Evolutionary conservation across 2,329 filamentous ascomycete species (phyloP), one percentile per base, ranked within the genome.

Genomic region (Monilinia vaccinii-corymbosi): DNA sequence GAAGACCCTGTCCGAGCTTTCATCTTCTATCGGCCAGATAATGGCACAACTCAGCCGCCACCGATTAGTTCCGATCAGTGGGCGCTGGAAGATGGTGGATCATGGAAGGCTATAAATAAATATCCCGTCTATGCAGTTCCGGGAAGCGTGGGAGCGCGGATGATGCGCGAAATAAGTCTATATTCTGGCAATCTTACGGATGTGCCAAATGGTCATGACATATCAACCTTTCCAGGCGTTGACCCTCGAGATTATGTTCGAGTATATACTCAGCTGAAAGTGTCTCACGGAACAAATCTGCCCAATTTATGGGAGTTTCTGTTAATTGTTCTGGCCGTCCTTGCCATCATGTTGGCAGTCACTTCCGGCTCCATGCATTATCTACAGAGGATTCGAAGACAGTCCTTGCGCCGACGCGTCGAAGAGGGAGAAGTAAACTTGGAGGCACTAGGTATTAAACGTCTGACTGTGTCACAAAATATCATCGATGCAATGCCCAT

Each of bases 61-160:
- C 75, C 82, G 4, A 76, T 80, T 13, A 82, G 82, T 60, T 84
- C 88, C 46, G 70, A 78, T 0, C 75, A 78, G 2, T 97, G 93
- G 93, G 76, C 82, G 62, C 76, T 96, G 21, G 76, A 83, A 18
- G 88, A 91, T 69, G 79, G 79, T 16, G 83, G 81, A 14, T 75
- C 76, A n/a, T 97, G 91, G 91, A 87, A 84, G 71, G 73, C 75
- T 1, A 74, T 78, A n/a, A 87, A 87, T 68, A 78, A 81, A 32
- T 96, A 85, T 68, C 92, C 93, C 0, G 84, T 96, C 14, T 97
- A 94, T 73, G 91, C 89, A 45, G 77, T 97, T 18, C 82, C 90
- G 0, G 85, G 88, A 8, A 73, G 77, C 11, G 79, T 83, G 23
- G 93, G 91, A 25, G 73, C 75, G 14, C 76, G 79, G 38, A 80